A percentile compares a stretch with the other conserved stretches of the same genome.
Conservation (phyloP, 1,139 yeast genomes). For the Geotrichum restrictum region DNA sequence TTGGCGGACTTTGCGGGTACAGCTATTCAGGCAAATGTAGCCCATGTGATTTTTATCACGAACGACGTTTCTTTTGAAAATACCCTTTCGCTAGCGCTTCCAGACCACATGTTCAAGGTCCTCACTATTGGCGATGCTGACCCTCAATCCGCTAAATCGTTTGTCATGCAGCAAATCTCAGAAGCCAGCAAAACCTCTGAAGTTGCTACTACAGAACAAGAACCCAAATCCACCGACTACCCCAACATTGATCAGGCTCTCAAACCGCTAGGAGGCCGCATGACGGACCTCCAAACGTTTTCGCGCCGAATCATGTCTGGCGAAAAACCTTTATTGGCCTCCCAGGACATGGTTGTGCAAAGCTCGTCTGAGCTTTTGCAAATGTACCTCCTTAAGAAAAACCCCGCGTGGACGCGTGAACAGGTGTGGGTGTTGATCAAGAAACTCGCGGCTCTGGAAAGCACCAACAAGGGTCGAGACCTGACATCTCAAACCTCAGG, state of each 20-base stretch:
- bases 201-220: conserved; percentile 13
- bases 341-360: conserved; percentile 73
- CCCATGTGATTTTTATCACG: conserved; percentile 84
- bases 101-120: conserved; percentile 80
- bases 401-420: conserved; percentile 60
- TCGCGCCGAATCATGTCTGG: conserved; percentile 85
- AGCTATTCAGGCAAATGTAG: conserved; percentile 69
- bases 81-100: conserved; percentile 59
- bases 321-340: conserved; percentile 72
- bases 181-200: conserved; percentile 19
- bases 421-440: conserved; percentile 88
- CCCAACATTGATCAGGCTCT: conserved; percentile 51
- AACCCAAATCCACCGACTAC: conserved; percentile 16
- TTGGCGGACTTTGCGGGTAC: conserved; percentile 87
- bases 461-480: neutral
- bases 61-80: conserved; percentile 78
- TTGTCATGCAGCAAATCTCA: conserved; percentile 58
- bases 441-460: conserved; percentile 44
- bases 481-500: neutral
- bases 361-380: conserved; percentile 87
- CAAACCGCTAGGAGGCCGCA: conserved; percentile 85
- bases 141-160: conserved; percentile 61
- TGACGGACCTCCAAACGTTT: conserved; percentile 88
- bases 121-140: conserved; percentile 80
- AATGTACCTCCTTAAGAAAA: conserved; percentile 56